These are phyloP conservation scores for Russula sp. DNA, from an alignment of 768 basidiomycete species.

Conservation along the genomic window DNA sequence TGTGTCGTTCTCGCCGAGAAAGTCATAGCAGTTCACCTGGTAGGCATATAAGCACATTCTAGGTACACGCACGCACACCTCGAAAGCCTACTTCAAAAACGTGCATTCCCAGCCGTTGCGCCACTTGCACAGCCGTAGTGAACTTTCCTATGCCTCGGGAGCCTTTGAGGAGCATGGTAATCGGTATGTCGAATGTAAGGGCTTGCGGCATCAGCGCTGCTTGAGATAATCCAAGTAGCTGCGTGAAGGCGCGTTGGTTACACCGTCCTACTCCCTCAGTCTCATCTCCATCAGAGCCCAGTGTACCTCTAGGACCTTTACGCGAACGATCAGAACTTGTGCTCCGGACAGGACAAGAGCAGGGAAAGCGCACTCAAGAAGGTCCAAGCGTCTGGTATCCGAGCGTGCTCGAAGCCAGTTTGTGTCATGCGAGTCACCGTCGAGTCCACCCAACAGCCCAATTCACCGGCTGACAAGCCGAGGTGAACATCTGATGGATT, in stretches of 20 bases:
- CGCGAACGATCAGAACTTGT: neutral
- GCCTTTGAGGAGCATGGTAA: constrained; percentile 76
- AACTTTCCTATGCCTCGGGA: constrained; percentile 78
- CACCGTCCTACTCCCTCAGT: neutral
- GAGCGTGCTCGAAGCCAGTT: constrained; percentile 65
- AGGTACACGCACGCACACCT: neutral
- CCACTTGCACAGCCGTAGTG: constrained; percentile 50
- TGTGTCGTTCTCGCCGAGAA: constrained; percentile 69
- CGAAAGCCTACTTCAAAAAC: constrained; percentile 55
- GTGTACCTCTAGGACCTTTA: neutral
- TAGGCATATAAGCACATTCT: neutral
- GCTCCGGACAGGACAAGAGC: neutral
- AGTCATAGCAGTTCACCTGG: constrained; percentile 82
- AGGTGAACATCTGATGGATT: constrained; percentile 42
- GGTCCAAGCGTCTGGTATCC: constrained; percentile 46
- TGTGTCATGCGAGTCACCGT: constrained; percentile 70
- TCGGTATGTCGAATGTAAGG: constrained; percentile 52
- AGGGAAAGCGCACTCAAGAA: constrained; percentile 45
- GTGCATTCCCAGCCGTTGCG: constrained; percentile 66
- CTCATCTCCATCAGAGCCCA: neutral
- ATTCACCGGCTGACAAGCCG: constrained; percentile 54
- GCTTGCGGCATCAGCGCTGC: constrained; percentile 55
- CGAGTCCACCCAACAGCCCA: constrained; percentile 84
- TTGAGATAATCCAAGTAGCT: constrained; percentile 50
- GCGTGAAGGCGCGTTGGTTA: constrained; percentile 36